phyloP scores from a whole-genome alignment of 192 early-diverging fungal genomes.

The Lunasporangiospora selenospora region DNA sequence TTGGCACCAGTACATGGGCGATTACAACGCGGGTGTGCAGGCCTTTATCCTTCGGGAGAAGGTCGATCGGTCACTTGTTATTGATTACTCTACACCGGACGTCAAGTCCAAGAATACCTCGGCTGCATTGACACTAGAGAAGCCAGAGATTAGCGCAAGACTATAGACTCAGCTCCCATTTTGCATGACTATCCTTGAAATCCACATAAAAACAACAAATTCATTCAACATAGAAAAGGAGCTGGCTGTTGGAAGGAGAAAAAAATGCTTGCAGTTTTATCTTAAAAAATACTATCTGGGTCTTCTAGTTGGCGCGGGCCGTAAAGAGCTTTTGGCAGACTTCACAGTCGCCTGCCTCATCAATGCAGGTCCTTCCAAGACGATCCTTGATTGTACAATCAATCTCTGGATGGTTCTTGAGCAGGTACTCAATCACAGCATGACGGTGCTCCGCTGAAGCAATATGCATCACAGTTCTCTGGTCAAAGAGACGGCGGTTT shows the following conservation, averaged over 20 bases:
- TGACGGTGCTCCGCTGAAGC: conserved; percentile 58
- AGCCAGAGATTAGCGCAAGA: conserved; percentile 13
- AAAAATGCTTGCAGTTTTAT: too few relatives aligned
- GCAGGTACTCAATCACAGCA: conserved; percentile 50
- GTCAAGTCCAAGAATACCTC: neutral
- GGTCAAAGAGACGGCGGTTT: conserved; percentile 68
- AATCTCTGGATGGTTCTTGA: conserved; percentile 51
- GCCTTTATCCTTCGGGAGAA: conserved; percentile 35
- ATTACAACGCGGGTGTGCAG: conserved; percentile 36
- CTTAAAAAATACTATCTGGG: too few relatives aligned
- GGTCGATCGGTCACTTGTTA: conserved; percentile 17
- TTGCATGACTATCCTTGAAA: too few relatives aligned
- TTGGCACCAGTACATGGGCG: conserved; percentile 40
- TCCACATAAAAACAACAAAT: too few relatives aligned
- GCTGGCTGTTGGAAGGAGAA: too few relatives aligned
- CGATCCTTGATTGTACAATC: conserved; percentile 55
- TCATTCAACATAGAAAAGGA: too few relatives aligned
- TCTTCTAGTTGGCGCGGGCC: too few relatives aligned
- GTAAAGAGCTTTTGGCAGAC: conserved; percentile 11
- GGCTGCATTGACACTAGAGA: neutral
- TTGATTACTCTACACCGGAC: conserved; percentile 11
- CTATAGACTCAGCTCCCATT: too few relatives aligned
- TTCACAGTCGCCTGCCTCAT: conserved; percentile 51
- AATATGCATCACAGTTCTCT: conserved; percentile 73
- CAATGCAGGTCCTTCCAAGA: conserved; percentile 61